Evolutionary conservation across 768 basidiomycete species (phyloP), one percentile per base, ranked within the genome.

Genomic region (Boletus huronensis): DNA sequence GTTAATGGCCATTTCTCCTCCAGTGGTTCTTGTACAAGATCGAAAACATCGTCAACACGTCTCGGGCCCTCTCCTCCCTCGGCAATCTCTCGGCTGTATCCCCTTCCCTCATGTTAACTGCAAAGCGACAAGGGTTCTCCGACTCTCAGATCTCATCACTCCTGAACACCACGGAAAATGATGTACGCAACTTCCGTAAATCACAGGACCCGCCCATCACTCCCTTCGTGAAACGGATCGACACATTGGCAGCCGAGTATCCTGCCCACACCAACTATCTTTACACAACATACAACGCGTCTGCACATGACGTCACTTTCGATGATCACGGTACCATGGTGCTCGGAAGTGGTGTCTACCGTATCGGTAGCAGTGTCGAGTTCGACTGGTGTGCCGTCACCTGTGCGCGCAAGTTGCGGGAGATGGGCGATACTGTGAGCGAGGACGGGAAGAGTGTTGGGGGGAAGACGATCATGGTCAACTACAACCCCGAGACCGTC

Each of bases 301-400:
- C 92, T 0, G 83, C 88, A 57, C 97, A 99, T 62, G 97, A 99
- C 64, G 88, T 99, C 68, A 83, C 90, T 21, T 98, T 98, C 68
- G 79, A 95, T 65, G 96, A 98, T 63, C 84, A 97, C 61, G 97
- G 97, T 40, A 98, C 94, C n/a, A 97, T 98, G 92, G 96, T 99
- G 23, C 85, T 98, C 23, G 97, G 97, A 25, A 92, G 89, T 55
- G 97, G 97, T 63, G 97, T 99, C 21, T 98, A 99, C 75, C 88
- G 97, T 55, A 98, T 99, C 62, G 97, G 97, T 43, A 93, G 90
- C 72, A 94, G 91, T 60, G 97, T 99, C 67, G 97, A 99, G 77
- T 99, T 99, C 70, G 97, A 99, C 71, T 99, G 97, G 97, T 99
- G 97, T 70, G 96, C 97, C n/a, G 97, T 99, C 38, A 98, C 96